phyloP scores from a whole-genome alignment of 805 yeast species.

The Lachancea nothofagi region DNA sequence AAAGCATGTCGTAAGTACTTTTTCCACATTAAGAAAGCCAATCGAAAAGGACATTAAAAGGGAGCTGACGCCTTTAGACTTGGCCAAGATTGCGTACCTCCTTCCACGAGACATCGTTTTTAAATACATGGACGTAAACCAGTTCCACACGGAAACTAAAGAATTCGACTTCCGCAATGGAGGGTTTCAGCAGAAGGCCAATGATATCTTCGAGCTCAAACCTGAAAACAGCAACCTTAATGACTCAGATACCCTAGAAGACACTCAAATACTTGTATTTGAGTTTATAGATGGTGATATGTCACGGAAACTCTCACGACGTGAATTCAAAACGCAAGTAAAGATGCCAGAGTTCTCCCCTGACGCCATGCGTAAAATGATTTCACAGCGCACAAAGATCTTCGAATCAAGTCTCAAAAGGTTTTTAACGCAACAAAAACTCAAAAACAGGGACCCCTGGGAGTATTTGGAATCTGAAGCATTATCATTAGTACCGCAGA shows the following conservation, averaged over 20 bases:
- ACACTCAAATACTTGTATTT: constrained; percentile 58
- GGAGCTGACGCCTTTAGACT: constrained; percentile 44
- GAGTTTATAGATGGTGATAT: constrained; percentile 69
- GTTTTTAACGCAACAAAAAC: constrained; percentile 33
- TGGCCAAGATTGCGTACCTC: constrained; percentile 56
- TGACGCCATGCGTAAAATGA: constrained; percentile 55
- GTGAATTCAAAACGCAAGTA: constrained; percentile 40
- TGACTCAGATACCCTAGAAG: constrained; percentile 26
- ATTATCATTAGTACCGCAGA: constrained; percentile 40
- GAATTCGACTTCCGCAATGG: constrained; percentile 35
- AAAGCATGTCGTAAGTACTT: constrained; percentile 55
- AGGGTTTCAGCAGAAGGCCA: constrained; percentile 53
- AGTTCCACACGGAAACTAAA: constrained; percentile 39
- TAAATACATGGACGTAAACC: constrained; percentile 77
- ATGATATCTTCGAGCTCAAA: constrained; percentile 47
- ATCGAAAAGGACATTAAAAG: constrained; percentile 46
- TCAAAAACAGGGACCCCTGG: constrained; percentile 38
- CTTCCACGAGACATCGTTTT: constrained; percentile 66
- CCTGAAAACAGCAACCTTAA: constrained; percentile 29
- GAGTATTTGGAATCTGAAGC: constrained; percentile 36
- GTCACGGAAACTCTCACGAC: constrained; percentile 43
- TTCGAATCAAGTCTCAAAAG: constrained; percentile 40
- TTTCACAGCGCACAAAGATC: constrained; percentile 49
- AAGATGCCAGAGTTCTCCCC: constrained; percentile 47
- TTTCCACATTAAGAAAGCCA: constrained; percentile 46